Evolutionary conservation across 371 early-diverging fungal species (phyloP).

Genomic region (Lichtheimia ramosa): DNA sequence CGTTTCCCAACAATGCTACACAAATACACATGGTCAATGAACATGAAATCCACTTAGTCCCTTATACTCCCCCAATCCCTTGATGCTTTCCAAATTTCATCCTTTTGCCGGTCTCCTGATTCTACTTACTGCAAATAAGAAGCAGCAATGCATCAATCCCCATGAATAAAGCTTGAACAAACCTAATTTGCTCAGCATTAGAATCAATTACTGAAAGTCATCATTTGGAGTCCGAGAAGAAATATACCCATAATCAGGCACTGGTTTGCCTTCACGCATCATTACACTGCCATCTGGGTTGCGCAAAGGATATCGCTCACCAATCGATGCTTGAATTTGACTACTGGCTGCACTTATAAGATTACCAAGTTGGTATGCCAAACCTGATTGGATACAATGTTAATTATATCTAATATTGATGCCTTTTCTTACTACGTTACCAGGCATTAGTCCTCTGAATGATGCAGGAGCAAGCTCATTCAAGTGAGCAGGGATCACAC

Average conservation of each 20-base stretch:
- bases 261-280: slow-evolving; percentile 35
- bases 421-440: not conserved
- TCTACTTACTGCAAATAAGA: slow-evolving; percentile 31
- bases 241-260: slow-evolving; percentile 64
- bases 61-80: too few species aligned
- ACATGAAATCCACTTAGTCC: too few species aligned
- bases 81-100: too few species aligned
- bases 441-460: slow-evolving; percentile 69
- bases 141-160: slow-evolving; percentile 49
- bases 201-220: too few species aligned
- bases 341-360: slow-evolving; percentile 65
- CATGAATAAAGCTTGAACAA: slow-evolving; percentile 62
- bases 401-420: too few species aligned
- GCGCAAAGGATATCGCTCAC: slow-evolving; percentile 46
- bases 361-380: slow-evolving; percentile 72
- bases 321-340: slow-evolving; percentile 68
- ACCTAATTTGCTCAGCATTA: too few species aligned
- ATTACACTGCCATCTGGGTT: slow-evolving; percentile 32
- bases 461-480: slow-evolving; percentile 67
- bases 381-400: slow-evolving; percentile 17
- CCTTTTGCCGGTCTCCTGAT: too few species aligned
- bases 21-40: not conserved
- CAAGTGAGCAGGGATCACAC: slow-evolving; percentile 69
- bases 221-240: too few species aligned
- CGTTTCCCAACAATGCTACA: slow-evolving; percentile 39